phyloP scores from a whole-genome alignment of 163 green algal genomes.

The Trebouxiophyceae sp. region DNA sequence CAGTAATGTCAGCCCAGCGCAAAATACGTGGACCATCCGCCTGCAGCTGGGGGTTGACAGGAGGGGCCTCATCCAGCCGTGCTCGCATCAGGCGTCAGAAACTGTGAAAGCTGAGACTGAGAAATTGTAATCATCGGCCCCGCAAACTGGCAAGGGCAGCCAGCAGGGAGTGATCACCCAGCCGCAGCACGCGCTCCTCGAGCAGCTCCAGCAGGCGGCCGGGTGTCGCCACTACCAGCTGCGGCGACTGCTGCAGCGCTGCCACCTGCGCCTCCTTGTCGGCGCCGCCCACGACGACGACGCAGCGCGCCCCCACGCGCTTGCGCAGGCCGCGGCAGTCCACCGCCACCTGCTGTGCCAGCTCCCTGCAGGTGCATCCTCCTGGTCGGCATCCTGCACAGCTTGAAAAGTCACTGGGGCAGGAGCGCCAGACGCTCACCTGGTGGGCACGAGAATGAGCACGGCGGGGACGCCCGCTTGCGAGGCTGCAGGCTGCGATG shows the following conservation, averaged over 20 bases:
- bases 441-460: neutral
- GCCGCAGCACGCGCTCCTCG: slow-evolving; percentile 32
- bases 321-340: slow-evolving; percentile 20
- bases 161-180: slow-evolving; percentile 27
- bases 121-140: slow-evolving; percentile 9
- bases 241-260: slow-evolving; percentile 31
- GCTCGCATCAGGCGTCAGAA: slow-evolving; percentile 38
- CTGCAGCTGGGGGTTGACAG: too few relatives aligned
- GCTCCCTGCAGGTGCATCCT: slow-evolving; percentile 30
- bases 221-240: slow-evolving; percentile 83
- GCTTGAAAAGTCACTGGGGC: too few relatives aligned
- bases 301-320: slow-evolving; percentile 27
- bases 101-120: slow-evolving; percentile 58
- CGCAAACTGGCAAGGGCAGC: neutral
- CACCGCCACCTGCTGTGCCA: slow-evolving; percentile 38
- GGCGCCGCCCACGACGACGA: slow-evolving; percentile 56
- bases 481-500: too few relatives aligned
- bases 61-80: too few relatives aligned
- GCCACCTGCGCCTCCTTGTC: slow-evolving; percentile 51
- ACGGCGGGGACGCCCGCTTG: slow-evolving; percentile 30
- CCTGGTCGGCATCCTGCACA: slow-evolving; percentile 57
- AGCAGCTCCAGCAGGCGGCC: slow-evolving; percentile 78
- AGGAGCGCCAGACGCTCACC: slow-evolving; percentile 36
- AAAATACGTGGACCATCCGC: too few relatives aligned
- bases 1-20: too few relatives aligned